Evolutionary conservation across 139 green algal genomes (phyloP).

Genomic region (Coccomyxa sp.): DNA sequence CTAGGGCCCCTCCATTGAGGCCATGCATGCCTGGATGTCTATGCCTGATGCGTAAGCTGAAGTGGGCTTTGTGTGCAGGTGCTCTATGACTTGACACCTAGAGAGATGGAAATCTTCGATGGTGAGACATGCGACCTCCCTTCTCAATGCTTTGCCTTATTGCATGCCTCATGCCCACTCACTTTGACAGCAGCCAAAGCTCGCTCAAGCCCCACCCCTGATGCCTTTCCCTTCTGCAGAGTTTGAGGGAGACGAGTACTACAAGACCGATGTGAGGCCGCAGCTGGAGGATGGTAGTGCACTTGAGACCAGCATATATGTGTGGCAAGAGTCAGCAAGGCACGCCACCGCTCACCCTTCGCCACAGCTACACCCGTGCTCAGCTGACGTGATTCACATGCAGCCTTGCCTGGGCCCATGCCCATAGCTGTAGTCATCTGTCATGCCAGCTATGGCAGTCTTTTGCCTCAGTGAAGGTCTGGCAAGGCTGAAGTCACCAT

Average conservation of each 20-base stretch:
- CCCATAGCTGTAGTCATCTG: not conserved
- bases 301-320: conserved; percentile 49
- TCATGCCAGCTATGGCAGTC: not conserved
- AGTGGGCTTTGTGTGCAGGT: conserved; percentile 26
- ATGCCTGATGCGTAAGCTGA: not conserved
- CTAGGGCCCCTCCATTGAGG: not conserved
- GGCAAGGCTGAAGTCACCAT: not conserved
- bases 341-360: not conserved
- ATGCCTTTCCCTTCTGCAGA: conserved; percentile 16
- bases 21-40: not conserved
- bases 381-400: not conserved
- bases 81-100: conserved; percentile 41
- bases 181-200: too few relatives aligned
- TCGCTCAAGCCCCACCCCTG: not conserved
- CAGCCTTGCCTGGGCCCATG: not conserved
- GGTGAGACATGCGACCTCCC: conserved; percentile 11
- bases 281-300: conserved; percentile 37
- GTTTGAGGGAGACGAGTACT: conserved; percentile 77
- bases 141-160: not conserved
- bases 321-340: conserved; percentile 44
- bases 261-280: conserved; percentile 20
- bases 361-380: too few relatives aligned
- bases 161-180: not conserved
- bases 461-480: not conserved
- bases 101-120: conserved; percentile 64